Conservation (phyloP, 2,329 filamentous ascomycete species). For the Monosporascus sp. region DNA sequence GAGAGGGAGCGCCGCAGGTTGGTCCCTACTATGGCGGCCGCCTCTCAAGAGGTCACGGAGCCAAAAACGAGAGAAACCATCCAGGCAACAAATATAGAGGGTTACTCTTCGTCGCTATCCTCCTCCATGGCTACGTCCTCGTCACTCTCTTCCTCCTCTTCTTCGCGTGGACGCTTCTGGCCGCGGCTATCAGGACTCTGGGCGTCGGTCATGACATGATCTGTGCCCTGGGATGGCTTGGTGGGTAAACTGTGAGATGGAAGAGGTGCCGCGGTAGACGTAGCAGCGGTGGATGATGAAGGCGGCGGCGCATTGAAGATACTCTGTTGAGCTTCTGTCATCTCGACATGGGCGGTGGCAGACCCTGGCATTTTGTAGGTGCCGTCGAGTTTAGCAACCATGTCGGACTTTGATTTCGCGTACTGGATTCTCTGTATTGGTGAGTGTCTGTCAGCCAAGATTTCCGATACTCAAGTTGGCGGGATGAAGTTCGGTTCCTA, state of each 20-base stretch:
- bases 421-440: constrained; percentile 74
- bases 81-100: neutral
- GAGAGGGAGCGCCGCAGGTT: too few relatives aligned
- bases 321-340: constrained; percentile 71
- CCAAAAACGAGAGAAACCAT: constrained; percentile 6
- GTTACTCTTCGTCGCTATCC: constrained; percentile 62
- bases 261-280: constrained; percentile 28
- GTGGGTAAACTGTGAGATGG: constrained; percentile 35
- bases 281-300: constrained; percentile 37
- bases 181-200: constrained; percentile 52
- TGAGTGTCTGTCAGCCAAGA: neutral
- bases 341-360: constrained; percentile 50
- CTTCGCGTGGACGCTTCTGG: constrained; percentile 67
- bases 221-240: constrained; percentile 43
- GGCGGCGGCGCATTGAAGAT: constrained; percentile 68
- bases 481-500: constrained; percentile 38
- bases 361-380: constrained; percentile 68
- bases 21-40: too few relatives aligned
- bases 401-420: constrained; percentile 82
- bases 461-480: too few relatives aligned
- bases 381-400: constrained; percentile 85
- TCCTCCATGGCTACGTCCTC: constrained; percentile 63
- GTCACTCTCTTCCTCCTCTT: constrained; percentile 55
- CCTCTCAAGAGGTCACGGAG: constrained; percentile 2
- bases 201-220: constrained; percentile 45